A percentile compares a stretch with the other conserved stretches of the same genome.
Evolutionary conservation across 257 asterid species (phyloP).

Genomic region (Anisodus tanguticus): DNA sequence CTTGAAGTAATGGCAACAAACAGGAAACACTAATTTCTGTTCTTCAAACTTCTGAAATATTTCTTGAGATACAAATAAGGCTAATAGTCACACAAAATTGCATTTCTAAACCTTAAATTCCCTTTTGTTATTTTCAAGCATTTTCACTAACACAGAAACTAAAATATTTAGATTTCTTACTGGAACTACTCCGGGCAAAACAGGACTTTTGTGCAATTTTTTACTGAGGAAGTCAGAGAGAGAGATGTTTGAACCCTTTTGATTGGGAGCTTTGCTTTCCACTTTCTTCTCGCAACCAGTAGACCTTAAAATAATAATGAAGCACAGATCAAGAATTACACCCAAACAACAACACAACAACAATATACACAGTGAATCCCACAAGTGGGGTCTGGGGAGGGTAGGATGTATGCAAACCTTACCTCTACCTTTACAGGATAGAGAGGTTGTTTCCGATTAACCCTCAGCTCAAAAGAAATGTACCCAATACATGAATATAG

Average conservation of each 20-base stretch:
- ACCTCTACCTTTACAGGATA: too few species aligned
- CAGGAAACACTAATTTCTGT: not conserved
- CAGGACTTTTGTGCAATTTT: slow-evolving; percentile 65
- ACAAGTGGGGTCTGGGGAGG: too few species aligned
- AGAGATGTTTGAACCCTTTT: slow-evolving; percentile 53
- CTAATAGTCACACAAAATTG: not conserved
- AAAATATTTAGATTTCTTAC: slow-evolving; percentile 36
- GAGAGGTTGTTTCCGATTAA: too few species aligned
- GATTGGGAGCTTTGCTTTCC: slow-evolving; percentile 40
- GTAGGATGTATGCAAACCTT: too few species aligned
- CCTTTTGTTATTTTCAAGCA: not conserved
- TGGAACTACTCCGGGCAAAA: slow-evolving; percentile 53
- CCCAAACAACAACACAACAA: not conserved
- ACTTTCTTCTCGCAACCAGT: slow-evolving; percentile 36
- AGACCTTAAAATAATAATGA: slow-evolving; percentile 36
- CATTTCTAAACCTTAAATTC: not conserved
- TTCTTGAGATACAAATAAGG: not conserved
- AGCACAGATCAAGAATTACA: not conserved
- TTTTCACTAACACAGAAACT: not conserved
- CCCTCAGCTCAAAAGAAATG: too few species aligned
- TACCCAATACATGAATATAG: too few species aligned
- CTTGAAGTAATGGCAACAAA: not conserved
- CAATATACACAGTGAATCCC: too few species aligned
- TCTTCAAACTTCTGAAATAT: not conserved
- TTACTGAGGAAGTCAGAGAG: slow-evolving; percentile 68